phyloP scores from a whole-genome alignment of 1,284 basidiomycete genomes.

The Sanghuangporus baumii region DNA sequence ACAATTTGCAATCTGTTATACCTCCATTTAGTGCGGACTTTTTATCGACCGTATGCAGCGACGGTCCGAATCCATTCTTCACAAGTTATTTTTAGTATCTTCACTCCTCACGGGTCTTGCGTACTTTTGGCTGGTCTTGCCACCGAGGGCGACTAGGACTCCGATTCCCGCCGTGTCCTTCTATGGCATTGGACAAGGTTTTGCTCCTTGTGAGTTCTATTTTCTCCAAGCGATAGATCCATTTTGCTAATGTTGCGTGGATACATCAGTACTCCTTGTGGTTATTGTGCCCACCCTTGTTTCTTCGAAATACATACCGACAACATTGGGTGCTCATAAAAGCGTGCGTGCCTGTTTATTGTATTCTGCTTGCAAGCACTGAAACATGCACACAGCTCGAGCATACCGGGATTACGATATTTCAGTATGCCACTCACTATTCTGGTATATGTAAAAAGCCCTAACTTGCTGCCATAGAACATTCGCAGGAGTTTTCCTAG shows the following conservation, averaged over 20 bases:
- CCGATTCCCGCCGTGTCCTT: constrained; percentile 58
- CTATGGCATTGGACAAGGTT: constrained; percentile 69
- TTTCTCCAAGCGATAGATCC: constrained; percentile 7
- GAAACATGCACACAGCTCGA: constrained; percentile 46
- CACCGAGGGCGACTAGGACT: constrained; percentile 47
- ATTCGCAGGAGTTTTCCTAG: constrained; percentile 20
- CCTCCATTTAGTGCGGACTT: constrained; percentile 47
- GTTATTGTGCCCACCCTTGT: constrained; percentile 73
- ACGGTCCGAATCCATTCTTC: constrained; percentile 41
- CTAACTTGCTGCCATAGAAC: constrained; percentile 27
- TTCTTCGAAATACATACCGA: constrained; percentile 65
- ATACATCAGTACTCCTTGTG: constrained; percentile 57
- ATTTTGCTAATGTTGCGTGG: neutral
- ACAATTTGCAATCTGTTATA: neutral
- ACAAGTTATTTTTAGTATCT: constrained; percentile 53
- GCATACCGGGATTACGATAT: constrained; percentile 63
- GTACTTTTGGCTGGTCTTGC: constrained; percentile 63
- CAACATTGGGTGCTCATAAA: constrained; percentile 76
- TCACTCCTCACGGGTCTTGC: constrained; percentile 58
- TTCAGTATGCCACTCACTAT: constrained; percentile 33
- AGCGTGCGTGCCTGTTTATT: constrained; percentile 42
- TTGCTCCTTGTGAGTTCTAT: constrained; percentile 52
- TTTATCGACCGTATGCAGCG: constrained; percentile 54
- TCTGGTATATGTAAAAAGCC: constrained; percentile 56
- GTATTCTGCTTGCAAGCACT: neutral